A percentile compares a stretch with the other conserved stretches of the same genome.
Conservation (phyloP, 164 flowering plant species). For the Vitis vinifera region DNA sequence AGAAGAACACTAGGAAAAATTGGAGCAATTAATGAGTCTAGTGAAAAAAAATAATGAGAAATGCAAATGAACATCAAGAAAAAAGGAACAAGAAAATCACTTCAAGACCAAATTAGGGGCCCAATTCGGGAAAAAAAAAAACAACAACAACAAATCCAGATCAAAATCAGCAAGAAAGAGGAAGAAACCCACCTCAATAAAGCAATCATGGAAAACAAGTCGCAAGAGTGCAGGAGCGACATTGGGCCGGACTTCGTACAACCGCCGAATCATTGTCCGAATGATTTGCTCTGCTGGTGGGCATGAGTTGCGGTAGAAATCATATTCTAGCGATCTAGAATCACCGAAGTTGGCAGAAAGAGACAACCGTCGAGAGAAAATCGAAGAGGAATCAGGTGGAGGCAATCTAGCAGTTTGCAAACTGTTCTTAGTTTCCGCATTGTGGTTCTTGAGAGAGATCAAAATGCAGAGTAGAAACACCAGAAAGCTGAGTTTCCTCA, state of each 20-base stretch:
- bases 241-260: slow-evolving; percentile 12
- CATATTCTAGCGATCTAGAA: slow-evolving; percentile 29
- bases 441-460: slow-evolving; percentile 29
- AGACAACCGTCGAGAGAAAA: not conserved
- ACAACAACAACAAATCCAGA: not conserved
- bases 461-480: slow-evolving; percentile 25
- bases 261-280: slow-evolving; percentile 14
- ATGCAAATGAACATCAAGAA: slow-evolving; percentile 1
- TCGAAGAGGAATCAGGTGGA: not conserved
- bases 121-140: not conserved
- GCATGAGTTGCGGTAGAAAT: slow-evolving; percentile 48
- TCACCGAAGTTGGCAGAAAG: not conserved
- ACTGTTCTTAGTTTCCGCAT: slow-evolving; percentile 14
- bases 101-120: too few relatives aligned
- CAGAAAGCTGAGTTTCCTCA: slow-evolving; percentile 23
- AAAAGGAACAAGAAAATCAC: not conserved
- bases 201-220: slow-evolving; percentile 61
- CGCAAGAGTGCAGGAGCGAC: slow-evolving; percentile 47
- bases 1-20: too few relatives aligned
- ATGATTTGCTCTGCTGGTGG: slow-evolving; percentile 44
- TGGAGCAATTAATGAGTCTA: too few relatives aligned
- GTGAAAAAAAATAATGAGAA: not conserved
- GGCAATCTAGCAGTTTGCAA: not conserved
- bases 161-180: slow-evolving; percentile 1
- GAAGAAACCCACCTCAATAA: slow-evolving; percentile 32